phyloP scores from a whole-genome alignment of 1,139 yeast species.

The Hansenula sp. region DNA sequence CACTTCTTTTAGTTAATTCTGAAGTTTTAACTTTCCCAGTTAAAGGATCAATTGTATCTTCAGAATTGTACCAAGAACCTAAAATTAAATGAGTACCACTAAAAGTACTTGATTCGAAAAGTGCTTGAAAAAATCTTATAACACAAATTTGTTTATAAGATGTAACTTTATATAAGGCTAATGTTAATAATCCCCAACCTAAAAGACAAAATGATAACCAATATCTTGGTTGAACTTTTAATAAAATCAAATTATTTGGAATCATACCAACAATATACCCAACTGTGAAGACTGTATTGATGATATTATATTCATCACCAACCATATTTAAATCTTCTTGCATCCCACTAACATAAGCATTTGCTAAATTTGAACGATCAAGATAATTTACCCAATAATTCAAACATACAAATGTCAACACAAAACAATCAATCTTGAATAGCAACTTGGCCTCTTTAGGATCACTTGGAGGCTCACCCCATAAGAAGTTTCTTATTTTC shows the following conservation, averaged over 20 bases:
- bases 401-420: constrained; percentile 51
- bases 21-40: constrained; percentile 19
- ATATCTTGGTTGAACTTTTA: constrained; percentile 47
- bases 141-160: constrained; percentile 42
- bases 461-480: constrained; percentile 38
- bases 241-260: constrained; percentile 48
- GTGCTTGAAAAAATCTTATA: constrained; percentile 50
- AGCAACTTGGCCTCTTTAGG: constrained; percentile 38
- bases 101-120: constrained; percentile 52
- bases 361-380: constrained; percentile 43
- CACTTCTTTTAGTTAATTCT: constrained; percentile 45
- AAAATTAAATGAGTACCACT: constrained; percentile 48
- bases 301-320: constrained; percentile 46
- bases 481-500: constrained; percentile 22
- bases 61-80: constrained; percentile 46
- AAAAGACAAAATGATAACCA: constrained; percentile 52
- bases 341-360: constrained; percentile 63
- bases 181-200: constrained; percentile 51
- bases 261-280: constrained; percentile 57
- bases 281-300: constrained; percentile 53
- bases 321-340: constrained; percentile 44
- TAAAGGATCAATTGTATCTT: constrained; percentile 17
- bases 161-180: constrained; percentile 43
- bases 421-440: constrained; percentile 50
- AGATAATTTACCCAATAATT: constrained; percentile 53